Evolutionary conservation across 768 basidiomycete species (phyloP).

Genomic region (Mycena filopes): DNA sequence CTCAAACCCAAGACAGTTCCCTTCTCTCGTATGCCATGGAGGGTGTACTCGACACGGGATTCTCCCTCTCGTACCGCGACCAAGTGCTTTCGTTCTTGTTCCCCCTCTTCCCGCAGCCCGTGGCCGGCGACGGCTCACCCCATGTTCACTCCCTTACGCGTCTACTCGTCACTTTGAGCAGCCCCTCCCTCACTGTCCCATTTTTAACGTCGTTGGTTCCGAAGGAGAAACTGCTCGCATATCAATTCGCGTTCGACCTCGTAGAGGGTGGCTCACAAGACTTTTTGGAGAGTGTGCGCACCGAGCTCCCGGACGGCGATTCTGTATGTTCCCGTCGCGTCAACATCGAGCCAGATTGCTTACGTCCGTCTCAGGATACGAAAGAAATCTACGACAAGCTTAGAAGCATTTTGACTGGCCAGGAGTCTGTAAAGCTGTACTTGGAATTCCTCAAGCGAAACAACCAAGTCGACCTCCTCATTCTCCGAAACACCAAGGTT

Average conservation of each 20-base stretch:
- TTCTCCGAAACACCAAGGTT: conserved; percentile 94
- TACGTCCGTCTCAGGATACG: conserved; percentile 55
- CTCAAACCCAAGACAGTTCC: conserved; percentile 76
- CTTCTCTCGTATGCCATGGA: conserved; percentile 93
- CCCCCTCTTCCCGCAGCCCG: conserved; percentile 85
- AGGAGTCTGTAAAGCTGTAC: conserved; percentile 92
- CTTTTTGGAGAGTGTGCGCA: conserved; percentile 83
- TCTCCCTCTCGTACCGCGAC: conserved; percentile 86
- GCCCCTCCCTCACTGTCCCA: conserved; percentile 79
- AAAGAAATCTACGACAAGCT: conserved; percentile 78
- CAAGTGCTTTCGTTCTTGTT: conserved; percentile 83
- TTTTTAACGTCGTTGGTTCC: conserved; percentile 78
- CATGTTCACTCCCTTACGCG: conserved; percentile 88
- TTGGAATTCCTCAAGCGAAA: conserved; percentile 96
- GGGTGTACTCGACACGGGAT: conserved; percentile 89
- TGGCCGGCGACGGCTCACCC: conserved; percentile 75
- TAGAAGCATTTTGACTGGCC: conserved; percentile 86
- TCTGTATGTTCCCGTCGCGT: conserved; percentile 54
- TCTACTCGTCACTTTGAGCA: conserved; percentile 88
- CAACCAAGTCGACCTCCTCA: conserved; percentile 91
- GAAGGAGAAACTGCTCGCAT: conserved; percentile 81
- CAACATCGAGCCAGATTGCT: neutral
- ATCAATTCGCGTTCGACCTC: conserved; percentile 96
- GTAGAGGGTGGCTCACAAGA: conserved; percentile 95
- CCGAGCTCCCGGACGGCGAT: conserved; percentile 73